Evolutionary conservation across 225 moss, liverwort and hornwort genomes (phyloP).

Genomic region (Asterella californica): DNA sequence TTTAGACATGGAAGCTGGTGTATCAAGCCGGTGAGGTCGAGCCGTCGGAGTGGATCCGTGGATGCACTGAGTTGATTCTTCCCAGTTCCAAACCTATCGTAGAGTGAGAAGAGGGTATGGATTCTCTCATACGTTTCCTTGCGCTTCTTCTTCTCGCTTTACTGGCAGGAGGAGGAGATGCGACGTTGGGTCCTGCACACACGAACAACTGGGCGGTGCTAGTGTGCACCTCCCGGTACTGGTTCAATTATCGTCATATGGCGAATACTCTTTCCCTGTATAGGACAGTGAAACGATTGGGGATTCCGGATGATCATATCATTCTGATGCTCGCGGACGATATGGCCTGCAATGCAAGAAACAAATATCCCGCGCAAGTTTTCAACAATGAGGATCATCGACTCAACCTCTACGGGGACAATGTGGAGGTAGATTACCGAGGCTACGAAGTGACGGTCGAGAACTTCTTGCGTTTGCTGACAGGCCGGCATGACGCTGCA

Average conservation of each 20-base stretch:
- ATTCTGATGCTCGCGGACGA: slow-evolving; percentile 99
- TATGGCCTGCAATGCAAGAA: slow-evolving; percentile 87
- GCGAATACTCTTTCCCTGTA: slow-evolving; percentile 94
- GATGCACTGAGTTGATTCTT: too few species aligned
- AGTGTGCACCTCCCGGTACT: slow-evolving; percentile 92
- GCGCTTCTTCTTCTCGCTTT: slow-evolving; percentile 10
- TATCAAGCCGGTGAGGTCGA: too few species aligned
- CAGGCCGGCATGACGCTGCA: slow-evolving; percentile 81
- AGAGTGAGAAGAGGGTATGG: not conserved
- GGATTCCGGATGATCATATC: slow-evolving; percentile 91
- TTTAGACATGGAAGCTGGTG: too few species aligned
- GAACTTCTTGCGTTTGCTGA: slow-evolving; percentile 77
- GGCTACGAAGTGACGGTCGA: slow-evolving; percentile 98
- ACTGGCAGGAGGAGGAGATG: slow-evolving; percentile 22
- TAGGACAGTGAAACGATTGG: slow-evolving; percentile 93
- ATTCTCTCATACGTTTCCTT: not conserved
- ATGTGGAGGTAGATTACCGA: slow-evolving; percentile 96
- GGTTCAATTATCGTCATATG: slow-evolving; percentile 95
- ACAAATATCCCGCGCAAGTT: slow-evolving; percentile 84
- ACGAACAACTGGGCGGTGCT: slow-evolving; percentile 98
- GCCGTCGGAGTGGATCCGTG: too few species aligned
- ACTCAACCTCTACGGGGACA: slow-evolving; percentile 91
- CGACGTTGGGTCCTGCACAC: slow-evolving; percentile 47
- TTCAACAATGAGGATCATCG: slow-evolving; percentile 95
- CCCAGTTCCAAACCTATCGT: too few species aligned